phyloP scores from a whole-genome alignment of 2,329 filamentous ascomycete genomes.

The Knufia petricola region DNA sequence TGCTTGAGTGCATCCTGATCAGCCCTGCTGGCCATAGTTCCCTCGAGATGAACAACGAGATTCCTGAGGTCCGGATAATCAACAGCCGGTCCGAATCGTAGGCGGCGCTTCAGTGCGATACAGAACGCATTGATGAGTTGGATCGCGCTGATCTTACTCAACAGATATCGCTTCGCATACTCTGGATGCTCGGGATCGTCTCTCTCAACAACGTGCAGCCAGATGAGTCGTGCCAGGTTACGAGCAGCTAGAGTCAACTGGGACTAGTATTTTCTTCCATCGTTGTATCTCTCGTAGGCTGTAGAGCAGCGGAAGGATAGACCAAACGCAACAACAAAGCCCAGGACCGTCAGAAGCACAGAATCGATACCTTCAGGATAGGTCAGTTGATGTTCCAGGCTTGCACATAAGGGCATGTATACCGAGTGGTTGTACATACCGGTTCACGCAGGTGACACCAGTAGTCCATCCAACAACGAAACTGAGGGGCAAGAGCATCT shows the following conservation, averaged over 20 bases:
- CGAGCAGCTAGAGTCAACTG: slow-evolving; percentile 46
- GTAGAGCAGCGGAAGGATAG: slow-evolving; percentile 68
- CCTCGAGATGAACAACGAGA: slow-evolving; percentile 59
- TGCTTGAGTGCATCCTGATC: slow-evolving; percentile 31
- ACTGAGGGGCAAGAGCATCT: slow-evolving; percentile 60
- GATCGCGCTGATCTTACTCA: slow-evolving; percentile 62
- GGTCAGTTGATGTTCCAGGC: slow-evolving; percentile 14
- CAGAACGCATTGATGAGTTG: slow-evolving; percentile 71
- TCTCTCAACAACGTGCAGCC: slow-evolving; percentile 63
- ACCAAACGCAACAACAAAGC: slow-evolving; percentile 73
- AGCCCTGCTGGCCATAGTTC: slow-evolving; percentile 58
- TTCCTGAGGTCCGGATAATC: slow-evolving; percentile 65
- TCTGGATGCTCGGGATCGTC: slow-evolving; percentile 27
- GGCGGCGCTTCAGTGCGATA: slow-evolving; percentile 68
- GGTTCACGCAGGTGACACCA: slow-evolving; percentile 49
- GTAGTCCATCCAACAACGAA: slow-evolving; percentile 58
- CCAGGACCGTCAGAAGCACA: slow-evolving; percentile 64
- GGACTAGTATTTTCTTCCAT: slow-evolving; percentile 56
- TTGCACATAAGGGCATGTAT: slow-evolving; percentile 11
- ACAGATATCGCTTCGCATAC: slow-evolving; percentile 52
- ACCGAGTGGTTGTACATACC: slow-evolving; percentile 34
- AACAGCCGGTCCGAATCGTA: slow-evolving; percentile 74
- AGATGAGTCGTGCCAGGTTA: slow-evolving; percentile 61
- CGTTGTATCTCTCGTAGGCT: slow-evolving; percentile 61
- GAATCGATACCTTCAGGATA: slow-evolving; percentile 45